Conservation (phyloP, 2,329 filamentous ascomycete genomes). For the Monosporascus ibericus region DNA sequence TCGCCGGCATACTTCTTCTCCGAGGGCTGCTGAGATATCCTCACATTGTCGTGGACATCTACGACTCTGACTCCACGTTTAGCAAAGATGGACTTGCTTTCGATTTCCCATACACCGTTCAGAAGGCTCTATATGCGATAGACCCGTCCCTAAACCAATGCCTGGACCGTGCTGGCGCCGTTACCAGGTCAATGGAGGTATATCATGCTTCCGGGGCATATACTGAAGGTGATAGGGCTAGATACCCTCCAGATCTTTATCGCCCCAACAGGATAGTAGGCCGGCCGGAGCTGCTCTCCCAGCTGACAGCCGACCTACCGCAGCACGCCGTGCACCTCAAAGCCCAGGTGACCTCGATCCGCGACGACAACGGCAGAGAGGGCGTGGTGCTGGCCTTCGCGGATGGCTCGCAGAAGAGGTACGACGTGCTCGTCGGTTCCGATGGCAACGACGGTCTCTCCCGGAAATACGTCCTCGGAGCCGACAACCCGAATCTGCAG, state of each 20-base stretch:
- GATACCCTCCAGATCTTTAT: not conserved
- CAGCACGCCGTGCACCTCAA: conserved; percentile 20
- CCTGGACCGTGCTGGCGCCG: conserved; percentile 21
- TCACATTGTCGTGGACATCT: conserved; percentile 23
- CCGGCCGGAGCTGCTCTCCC: conserved; percentile 20
- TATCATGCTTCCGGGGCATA: conserved; percentile 15
- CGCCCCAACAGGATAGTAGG: conserved; percentile 14
- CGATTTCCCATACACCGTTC: conserved; percentile 10
- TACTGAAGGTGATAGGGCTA: conserved; percentile 7
- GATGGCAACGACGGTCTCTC: conserved; percentile 19
- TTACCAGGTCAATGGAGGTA: conserved; percentile 11
- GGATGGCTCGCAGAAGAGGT: conserved; percentile 21
- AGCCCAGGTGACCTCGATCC: conserved; percentile 17
- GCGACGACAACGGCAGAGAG: conserved; percentile 7
- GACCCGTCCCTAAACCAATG: conserved; percentile 19
- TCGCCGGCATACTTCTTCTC: conserved; percentile 18
- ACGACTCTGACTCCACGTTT: conserved; percentile 19
- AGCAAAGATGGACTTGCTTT: conserved; percentile 18
- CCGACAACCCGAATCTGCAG: conserved; percentile 11
- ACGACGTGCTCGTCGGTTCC: conserved; percentile 23
- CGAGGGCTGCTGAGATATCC: conserved; percentile 22
- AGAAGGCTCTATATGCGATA: conserved; percentile 16
- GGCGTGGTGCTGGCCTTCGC: conserved; percentile 17
- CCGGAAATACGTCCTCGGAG: conserved; percentile 19
- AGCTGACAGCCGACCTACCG: conserved; percentile 18